Conservation (phyloP, 1,284 basidiomycete genomes). For the Tylopilus orsonianus region DNA sequence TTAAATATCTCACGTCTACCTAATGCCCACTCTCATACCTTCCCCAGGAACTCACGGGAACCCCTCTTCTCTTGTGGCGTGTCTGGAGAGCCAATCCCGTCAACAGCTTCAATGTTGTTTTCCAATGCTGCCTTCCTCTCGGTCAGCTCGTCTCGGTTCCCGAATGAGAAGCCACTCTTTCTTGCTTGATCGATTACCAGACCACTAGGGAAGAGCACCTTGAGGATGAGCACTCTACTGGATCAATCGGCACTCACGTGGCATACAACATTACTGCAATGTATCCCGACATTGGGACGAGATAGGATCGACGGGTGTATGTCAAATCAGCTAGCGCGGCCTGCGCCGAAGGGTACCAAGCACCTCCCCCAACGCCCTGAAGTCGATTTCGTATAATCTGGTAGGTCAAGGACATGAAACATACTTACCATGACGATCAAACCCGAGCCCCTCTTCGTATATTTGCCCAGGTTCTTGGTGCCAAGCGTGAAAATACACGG, state of each 20-base stretch:
- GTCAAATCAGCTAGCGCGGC: constrained; percentile 61
- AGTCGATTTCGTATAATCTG: constrained; percentile 1
- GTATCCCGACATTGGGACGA: constrained; percentile 60
- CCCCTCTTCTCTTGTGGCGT: constrained; percentile 9
- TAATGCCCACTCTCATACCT: constrained; percentile 3
- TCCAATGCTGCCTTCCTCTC: constrained; percentile 16
- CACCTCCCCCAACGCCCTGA: constrained; percentile 70
- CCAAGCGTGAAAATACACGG: constrained; percentile 72
- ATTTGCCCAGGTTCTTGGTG: constrained; percentile 66
- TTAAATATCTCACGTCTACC: too few relatives aligned
- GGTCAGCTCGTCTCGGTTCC: constrained; percentile 44
- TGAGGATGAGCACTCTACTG: background rate
- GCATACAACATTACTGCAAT: constrained; percentile 59
- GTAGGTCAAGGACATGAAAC: constrained; percentile 3
- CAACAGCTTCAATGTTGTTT: background rate
- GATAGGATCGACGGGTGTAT: constrained; percentile 54
- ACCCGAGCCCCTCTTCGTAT: constrained; percentile 70
- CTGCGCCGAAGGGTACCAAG: constrained; percentile 74
- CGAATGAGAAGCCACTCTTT: constrained; percentile 50
- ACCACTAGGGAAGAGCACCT: constrained; percentile 39
- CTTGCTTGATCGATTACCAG: constrained; percentile 51
- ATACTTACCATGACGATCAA: constrained; percentile 58
- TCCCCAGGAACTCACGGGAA: constrained; percentile 7
- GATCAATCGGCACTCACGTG: constrained; percentile 40
- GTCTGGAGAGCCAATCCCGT: constrained; percentile 1